Base-by-base conservation (phyloP, 1,139 yeast species). In the Debaryomyces psychrophilus region DNA sequence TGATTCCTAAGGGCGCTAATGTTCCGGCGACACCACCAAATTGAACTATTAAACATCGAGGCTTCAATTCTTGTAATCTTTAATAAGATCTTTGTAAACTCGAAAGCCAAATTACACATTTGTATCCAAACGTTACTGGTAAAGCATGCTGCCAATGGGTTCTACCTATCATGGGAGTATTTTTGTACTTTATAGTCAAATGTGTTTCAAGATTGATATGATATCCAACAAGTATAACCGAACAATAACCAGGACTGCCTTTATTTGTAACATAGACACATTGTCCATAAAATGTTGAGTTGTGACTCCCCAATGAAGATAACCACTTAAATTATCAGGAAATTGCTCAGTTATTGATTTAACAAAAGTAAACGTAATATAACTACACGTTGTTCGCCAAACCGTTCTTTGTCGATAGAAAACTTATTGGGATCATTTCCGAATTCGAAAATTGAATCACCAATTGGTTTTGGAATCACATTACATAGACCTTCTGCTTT, bases 141-240 rank as follows among this genome's bases (percentile, higher is more conserved):
- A 23, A 36, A 5, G 39, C 39, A n/a, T 36, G 28, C n/a, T 36
- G 39, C 28, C 27, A 36, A 11, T 36, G 39, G 8, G 39, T 36
- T 14, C 39, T 36, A 36, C 39, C 28, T 9, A 29, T 17, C 39
- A 36, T 36, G 6, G 39, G 28, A 12, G 31, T 26, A 4, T 36
- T 14, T 22, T 26, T 22, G 22, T 36, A 12, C n/a, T 36, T 22
- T 18, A 5, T 8, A 4, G 39, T 29, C 28, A 36, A 23, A n/a
- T 26, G 8, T 36, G n/a, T n/a, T 36, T 36, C 39, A 36, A 36
- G 25, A 15, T 22, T 5, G 8, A 2, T 20, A 18, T 20, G 9
- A 36, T 7, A 12, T 36, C 31, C 8, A 5, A 11, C 14, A 36
- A n/a, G 12, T 36, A 36, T 4, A 5, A 8, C 14, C 22, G 29